phyloP scores from a whole-genome alignment of 805 yeast genomes.

The Candida coquimbonensis region DNA sequence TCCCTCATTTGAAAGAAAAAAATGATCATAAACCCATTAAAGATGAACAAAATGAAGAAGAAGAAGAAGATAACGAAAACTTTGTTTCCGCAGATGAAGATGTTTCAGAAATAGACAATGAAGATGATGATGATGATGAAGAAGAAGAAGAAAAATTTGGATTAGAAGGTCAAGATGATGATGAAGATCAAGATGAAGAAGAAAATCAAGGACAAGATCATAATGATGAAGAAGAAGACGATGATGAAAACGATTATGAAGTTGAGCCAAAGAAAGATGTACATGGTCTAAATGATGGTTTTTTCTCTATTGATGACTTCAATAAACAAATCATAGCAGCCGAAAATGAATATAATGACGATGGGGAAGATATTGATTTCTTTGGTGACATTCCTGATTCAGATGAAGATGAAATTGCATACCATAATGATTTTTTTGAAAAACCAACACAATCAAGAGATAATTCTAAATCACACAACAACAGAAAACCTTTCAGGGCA shows the following conservation, averaged over 20 bases:
- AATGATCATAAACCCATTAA: conserved; percentile 13
- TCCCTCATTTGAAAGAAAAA: conserved; percentile 41
- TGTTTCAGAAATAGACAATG: background rate
- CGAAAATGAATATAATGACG: conserved; percentile 37
- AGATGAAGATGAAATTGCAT: conserved; percentile 36
- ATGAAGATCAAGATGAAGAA: conserved; percentile 1
- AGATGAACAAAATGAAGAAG: conserved; percentile 11
- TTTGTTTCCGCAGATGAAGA: background rate
- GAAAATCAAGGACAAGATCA: conserved; percentile 1
- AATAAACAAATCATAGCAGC: conserved; percentile 65
- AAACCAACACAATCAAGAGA: conserved; percentile 6
- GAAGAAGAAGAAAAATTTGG: background rate
- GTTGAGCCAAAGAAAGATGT: conserved; percentile 29
- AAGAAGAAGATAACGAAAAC: conserved; percentile 13
- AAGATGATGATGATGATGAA: background rate
- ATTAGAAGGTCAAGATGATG: background rate
- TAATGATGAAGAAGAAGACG: conserved; percentile 21
- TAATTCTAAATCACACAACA: background rate
- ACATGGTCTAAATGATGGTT: conserved; percentile 72
- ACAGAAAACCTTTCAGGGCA: background rate
- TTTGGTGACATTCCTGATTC: conserved; percentile 46
- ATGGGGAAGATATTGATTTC: conserved; percentile 44
- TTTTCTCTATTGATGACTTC: conserved; percentile 81
- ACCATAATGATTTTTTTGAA: conserved; percentile 54
- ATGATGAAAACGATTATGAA: conserved; percentile 11